Percentiles rank a stretch among this genome's conserved stretches.
Evolutionary conservation across 768 basidiomycete genomes (phyloP).

Genomic region (Chiua virens): DNA sequence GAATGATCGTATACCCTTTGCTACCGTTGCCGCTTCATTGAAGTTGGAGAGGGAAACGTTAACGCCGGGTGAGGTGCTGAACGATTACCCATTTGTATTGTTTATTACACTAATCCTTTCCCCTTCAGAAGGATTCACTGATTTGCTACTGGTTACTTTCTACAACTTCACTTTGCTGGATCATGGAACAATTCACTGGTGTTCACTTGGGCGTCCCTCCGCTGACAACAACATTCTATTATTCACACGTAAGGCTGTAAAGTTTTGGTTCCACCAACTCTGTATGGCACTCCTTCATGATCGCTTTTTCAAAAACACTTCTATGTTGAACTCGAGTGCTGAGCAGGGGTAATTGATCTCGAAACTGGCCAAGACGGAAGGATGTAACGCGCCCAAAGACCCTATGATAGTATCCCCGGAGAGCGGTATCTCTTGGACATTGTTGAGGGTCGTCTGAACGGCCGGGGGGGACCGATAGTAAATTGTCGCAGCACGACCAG

Average conservation of each 20-base stretch:
- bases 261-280: conserved; percentile 4
- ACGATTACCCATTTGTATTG: conserved; percentile 6
- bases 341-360: conserved; percentile 96
- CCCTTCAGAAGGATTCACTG: conserved; percentile 3
- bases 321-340: conserved; percentile 88
- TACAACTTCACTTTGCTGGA: conserved; percentile 8
- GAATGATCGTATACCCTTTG: conserved; percentile 8
- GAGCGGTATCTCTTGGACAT: conserved; percentile 45
- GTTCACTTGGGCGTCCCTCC: background rate
- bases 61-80: background rate
- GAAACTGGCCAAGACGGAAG: conserved; percentile 87
- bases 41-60: background rate
- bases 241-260: conserved; percentile 2
- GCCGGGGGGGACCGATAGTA: conserved; percentile 67
- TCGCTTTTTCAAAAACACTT: conserved; percentile 82
- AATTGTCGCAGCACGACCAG: conserved; percentile 90
- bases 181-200: background rate
- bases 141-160: conserved; percentile 7
- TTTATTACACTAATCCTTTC: conserved; percentile 23
- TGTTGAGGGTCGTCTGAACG: conserved; percentile 32
- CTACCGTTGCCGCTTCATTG: conserved; percentile 1
- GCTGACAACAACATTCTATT: conserved; percentile 1
- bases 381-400: conserved; percentile 91
- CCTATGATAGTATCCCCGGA: conserved; percentile 74
- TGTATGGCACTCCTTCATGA: conserved; percentile 6